Evolutionary conservation across 2,329 filamentous ascomycete genomes (phyloP), one percentile per base, ranked within the genome.

Genomic region (Aspergillus japonicus): DNA sequence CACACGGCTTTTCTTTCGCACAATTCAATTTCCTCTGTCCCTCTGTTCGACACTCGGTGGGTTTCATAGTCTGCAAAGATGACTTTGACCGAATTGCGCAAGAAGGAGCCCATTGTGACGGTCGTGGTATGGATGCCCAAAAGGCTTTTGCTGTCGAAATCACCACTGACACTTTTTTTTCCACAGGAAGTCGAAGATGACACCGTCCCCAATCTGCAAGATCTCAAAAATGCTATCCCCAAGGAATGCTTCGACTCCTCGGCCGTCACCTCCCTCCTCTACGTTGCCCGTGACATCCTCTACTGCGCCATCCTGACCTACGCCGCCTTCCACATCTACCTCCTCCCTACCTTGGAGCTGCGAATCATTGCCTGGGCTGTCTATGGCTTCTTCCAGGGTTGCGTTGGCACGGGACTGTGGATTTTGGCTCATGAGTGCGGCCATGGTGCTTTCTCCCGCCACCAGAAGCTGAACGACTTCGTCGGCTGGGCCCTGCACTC

Each of bases 391-490:
- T 67, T 84, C 50, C 86, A 89, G 75, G 87, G 88, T 54, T 82
- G 88, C 29, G 77, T 89, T 66, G 85, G 86, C 71, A 89, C 86
- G 3, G 88, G 88, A 3, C 76, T 90, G 66, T 90, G 88, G 88
- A 87, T 89, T 65, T 78, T 90, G 47, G 87, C 85, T 16, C 88
- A 91, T 71, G 88, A 91, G 73, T 88, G 85, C 72, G 88, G 88
- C 54, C 88, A 91, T 72, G 84, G 85, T 19, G 86, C 87, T 51
- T 88, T 90, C 72, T 88, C 85, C n/a, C 73, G 77, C 23, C 80
- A 83, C 72, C 77, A 77, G 51, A 71, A 66, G 33, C 70, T 89
- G 64, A 90, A 90, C 73, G 82, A 88, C 68, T 71, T 81, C 16
- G 78, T 87, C 58, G 88, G 88, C 61, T 88, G 87, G 79, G 71